Percentiles rank a stretch among this genome's conserved stretches.
phyloP scores from a whole-genome alignment of 164 flowering plant species.

The Magnolia changhungtana region DNA sequence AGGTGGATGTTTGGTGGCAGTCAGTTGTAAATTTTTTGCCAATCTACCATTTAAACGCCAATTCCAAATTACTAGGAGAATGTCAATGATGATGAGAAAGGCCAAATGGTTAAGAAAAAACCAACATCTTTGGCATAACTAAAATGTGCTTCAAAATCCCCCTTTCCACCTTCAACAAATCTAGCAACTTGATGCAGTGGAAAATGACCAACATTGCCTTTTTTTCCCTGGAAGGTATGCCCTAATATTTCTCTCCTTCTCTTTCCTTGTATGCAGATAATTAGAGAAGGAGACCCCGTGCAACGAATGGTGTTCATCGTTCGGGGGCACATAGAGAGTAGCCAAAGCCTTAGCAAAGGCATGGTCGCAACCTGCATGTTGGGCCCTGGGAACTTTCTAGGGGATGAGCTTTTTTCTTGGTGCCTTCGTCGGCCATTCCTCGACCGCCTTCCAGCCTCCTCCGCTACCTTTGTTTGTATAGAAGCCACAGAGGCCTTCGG shows the following conservation, averaged over 20 bases:
- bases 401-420: slow-evolving; percentile 95
- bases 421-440: slow-evolving; percentile 84
- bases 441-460: slow-evolving; percentile 84
- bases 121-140: neutral
- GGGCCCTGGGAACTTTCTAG: slow-evolving; percentile 79
- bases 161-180: neutral
- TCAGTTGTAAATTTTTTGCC: too few relatives aligned
- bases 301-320: slow-evolving; percentile 76
- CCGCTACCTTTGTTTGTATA: slow-evolving; percentile 67
- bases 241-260: neutral
- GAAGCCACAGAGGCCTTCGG: slow-evolving; percentile 84
- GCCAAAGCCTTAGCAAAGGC: slow-evolving; percentile 79
- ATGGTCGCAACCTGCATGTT: slow-evolving; percentile 63
- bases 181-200: neutral
- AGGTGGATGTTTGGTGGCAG: too few relatives aligned
- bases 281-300: slow-evolving; percentile 96
- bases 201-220: neutral
- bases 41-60: too few relatives aligned
- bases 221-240: too few relatives aligned
- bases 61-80: too few relatives aligned
- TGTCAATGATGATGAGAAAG: neutral
- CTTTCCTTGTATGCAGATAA: slow-evolving; percentile 39
- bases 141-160: neutral
- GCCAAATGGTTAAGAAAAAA: neutral
- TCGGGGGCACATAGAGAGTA: slow-evolving; percentile 60